Conservation (phyloP, 345 rosid species). For the Populus pruinosa region DNA sequence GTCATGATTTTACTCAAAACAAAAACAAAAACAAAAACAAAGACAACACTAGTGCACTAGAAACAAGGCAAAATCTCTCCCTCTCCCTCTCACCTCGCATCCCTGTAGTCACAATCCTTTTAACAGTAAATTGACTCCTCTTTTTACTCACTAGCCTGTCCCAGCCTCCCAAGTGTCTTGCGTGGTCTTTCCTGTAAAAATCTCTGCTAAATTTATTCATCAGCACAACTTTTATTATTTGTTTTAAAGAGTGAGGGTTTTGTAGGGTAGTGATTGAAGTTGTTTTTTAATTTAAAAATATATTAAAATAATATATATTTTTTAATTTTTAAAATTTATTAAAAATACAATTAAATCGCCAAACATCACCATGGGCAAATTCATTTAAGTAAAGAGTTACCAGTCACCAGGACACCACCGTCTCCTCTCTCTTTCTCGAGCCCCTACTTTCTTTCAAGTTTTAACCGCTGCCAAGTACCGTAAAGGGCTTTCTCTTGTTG, state of each 20-base stretch:
- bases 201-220: constrained; percentile 6
- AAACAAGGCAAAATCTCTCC: constrained; percentile 16
- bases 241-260: background rate
- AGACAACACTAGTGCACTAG: background rate
- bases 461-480: background rate
- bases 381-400: constrained; percentile 8
- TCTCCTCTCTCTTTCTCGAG: constrained; percentile 39
- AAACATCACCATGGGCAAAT: background rate
- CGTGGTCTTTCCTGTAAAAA: background rate
- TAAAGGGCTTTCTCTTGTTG: background rate
- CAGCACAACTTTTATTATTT: background rate
- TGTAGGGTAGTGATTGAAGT: too few species aligned
- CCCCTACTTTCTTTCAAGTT: constrained; percentile 29
- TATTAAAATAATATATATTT: too few species aligned
- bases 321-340: too few species aligned
- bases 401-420: constrained; percentile 11
- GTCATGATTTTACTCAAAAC: background rate
- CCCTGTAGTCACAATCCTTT: constrained; percentile 27
- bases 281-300: too few species aligned
- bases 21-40: background rate
- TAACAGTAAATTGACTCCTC: constrained; percentile 45
- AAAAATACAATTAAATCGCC: too few species aligned
- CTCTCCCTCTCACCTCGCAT: constrained; percentile 1
- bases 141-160: constrained; percentile 37
- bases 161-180: background rate